phyloP scores from a whole-genome alignment of 495 filamentous ascomycete genomes.

The Chlorociboria aeruginascens region DNA sequence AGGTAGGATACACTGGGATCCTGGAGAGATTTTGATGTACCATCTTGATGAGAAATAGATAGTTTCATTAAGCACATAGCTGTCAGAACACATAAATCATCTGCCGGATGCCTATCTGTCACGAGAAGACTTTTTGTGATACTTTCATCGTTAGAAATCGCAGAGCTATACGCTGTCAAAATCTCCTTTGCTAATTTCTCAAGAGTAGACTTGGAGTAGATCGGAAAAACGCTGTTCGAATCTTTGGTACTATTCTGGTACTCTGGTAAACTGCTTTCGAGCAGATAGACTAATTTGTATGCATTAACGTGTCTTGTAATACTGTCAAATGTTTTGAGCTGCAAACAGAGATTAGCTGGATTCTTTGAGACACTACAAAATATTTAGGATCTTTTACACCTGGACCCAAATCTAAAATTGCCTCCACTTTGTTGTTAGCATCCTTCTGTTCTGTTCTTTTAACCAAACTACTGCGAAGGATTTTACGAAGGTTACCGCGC shows the following conservation, averaged over 20 bases:
- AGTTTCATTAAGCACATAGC: constrained; percentile 34
- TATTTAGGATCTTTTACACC: too few species aligned
- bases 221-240: too few species aligned
- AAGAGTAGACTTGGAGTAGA: constrained; percentile 6
- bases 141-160: constrained; percentile 9
- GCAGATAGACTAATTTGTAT: constrained; percentile 15
- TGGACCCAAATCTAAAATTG: too few species aligned
- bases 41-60: constrained; percentile 14
- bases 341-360: neutral
- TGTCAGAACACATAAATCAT: constrained; percentile 31
- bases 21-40: neutral
- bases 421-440: too few species aligned
- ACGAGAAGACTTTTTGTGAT: constrained; percentile 10
- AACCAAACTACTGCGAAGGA: neutral
- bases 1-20: constrained; percentile 14
- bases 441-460: neutral
- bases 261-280: constrained; percentile 11
- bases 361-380: too few species aligned
- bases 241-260: neutral
- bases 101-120: constrained; percentile 27
- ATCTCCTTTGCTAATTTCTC: neutral
- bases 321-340: constrained; percentile 7
- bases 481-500: neutral
- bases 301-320: constrained; percentile 11
- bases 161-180: constrained; percentile 6